Conservation (phyloP, 2,329 filamentous ascomycete genomes). For the Tolypocladium tropicale region DNA sequence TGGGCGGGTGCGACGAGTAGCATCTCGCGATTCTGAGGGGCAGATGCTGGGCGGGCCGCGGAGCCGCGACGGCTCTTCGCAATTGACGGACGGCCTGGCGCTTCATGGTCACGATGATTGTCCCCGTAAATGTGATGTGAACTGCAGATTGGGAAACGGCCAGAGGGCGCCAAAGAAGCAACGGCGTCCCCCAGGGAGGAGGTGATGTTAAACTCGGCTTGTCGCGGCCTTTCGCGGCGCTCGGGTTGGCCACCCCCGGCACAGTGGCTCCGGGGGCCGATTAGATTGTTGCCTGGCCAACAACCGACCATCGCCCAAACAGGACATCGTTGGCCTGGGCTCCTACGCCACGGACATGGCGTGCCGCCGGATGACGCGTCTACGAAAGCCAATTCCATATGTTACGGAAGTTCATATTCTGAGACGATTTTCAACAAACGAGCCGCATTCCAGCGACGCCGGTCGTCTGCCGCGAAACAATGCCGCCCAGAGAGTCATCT, state of each 20-base stretch:
- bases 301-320: conserved; percentile 8
- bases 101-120: conserved; percentile 17
- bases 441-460: conserved; percentile 14
- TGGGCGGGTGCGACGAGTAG: conserved; percentile 49
- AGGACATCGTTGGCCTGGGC: background rate
- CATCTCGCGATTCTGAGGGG: conserved; percentile 13
- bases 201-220: conserved; percentile 25
- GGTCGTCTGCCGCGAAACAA: conserved; percentile 9
- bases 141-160: conserved; percentile 2
- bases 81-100: conserved; percentile 19
- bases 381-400: background rate
- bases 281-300: conserved; percentile 33
- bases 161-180: background rate
- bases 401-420: background rate
- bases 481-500: conserved; percentile 24
- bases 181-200: background rate
- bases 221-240: conserved; percentile 23
- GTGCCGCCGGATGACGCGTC: background rate
- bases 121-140: conserved; percentile 1
- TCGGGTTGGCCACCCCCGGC: conserved; percentile 3
- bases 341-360: background rate
- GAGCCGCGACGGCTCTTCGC: conserved; percentile 14
- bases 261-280: conserved; percentile 5
- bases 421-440: no score
- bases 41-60: conserved; percentile 7